Evolutionary conservation across 805 yeast genomes (phyloP).

Genomic region (Wickerhamomyces rabaulensis): DNA sequence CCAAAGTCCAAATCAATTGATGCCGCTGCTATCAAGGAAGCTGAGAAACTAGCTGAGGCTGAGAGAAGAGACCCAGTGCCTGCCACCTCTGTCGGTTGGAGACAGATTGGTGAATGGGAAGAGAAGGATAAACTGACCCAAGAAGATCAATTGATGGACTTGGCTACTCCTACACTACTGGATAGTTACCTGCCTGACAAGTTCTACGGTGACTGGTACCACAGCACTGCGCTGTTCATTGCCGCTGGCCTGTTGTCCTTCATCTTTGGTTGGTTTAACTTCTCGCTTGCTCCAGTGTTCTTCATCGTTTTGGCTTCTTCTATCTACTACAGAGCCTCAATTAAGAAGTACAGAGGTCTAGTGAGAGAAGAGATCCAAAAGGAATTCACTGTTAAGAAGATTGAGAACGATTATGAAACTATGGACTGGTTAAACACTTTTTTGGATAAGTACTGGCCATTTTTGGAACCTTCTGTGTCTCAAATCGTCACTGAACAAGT

Average conservation of each 20-base stretch:
- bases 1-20: constrained; percentile 12
- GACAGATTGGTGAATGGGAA: constrained; percentile 86
- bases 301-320: constrained; percentile 59
- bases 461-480: constrained; percentile 82
- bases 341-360: constrained; percentile 69
- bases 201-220: constrained; percentile 95
- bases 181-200: constrained; percentile 72
- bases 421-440: constrained; percentile 94
- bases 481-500: constrained; percentile 82
- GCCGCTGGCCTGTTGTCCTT: constrained; percentile 70
- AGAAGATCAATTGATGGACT: constrained; percentile 70
- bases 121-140: constrained; percentile 55
- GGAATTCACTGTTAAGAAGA: constrained; percentile 71
- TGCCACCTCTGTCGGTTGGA: constrained; percentile 87
- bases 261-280: constrained; percentile 69
- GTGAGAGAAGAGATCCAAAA: constrained; percentile 81
- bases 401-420: constrained; percentile 87
- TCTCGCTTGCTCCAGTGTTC: constrained; percentile 78
- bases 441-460: constrained; percentile 87
- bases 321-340: constrained; percentile 74
- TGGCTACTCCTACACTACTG: constrained; percentile 65
- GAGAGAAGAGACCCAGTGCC: constrained; percentile 43
- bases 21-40: constrained; percentile 15
- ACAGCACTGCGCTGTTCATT: constrained; percentile 68
- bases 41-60: constrained; percentile 22